Base-by-base conservation (phyloP, 805 yeast species). In the Wickerhamomyces kurtzmanii region DNA sequence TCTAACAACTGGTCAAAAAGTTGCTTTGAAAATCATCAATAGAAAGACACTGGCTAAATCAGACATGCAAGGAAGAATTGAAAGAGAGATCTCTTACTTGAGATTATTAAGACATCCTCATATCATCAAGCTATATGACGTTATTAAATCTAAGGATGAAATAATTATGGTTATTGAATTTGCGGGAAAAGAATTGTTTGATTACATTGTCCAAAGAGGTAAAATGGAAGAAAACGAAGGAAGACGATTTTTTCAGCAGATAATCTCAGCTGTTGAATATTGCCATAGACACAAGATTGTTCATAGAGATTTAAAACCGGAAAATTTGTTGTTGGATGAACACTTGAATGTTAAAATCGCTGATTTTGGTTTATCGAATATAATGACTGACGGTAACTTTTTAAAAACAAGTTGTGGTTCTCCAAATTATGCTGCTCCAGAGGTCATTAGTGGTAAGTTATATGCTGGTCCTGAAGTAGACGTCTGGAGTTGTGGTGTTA, bases 381-480 rank as follows among this genome's bases (percentile, higher is more conserved):
- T 87, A 41, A 87, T 87, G 97, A 89, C 96, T 12, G 97, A 87
- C 56, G 97, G 97, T 34, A 87, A 87, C 53, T 87, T 87, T 51
- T 65, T 87, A 47, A 89, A 87, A 50, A 87, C 97, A 3, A 75
- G 87, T 42, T 89, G 97, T 59, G 97, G 97, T 5, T 80, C 94
- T 6, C 97, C 97, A 31, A 89, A 89, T 50, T 87, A 87, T 53
- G 96, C 97, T 5, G 96, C 97, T 1, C 97, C 97, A 1, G 97
- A 87, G 55, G 96, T 87, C 17, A 87, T 87, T 32, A 75, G 87
- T 36, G 96, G 96, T 20, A 85, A 89, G 51, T 65, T 89, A 30
- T 89, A 87, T 44, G 97, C 96, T 3, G 97, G 97, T 8, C 96
- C 97, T 3, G 96, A 89, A 55, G 96, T 89, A 26, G 97, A 87